Base-by-base conservation (phyloP, 1,284 basidiomycete species). In the Austroboletus sp. region DNA sequence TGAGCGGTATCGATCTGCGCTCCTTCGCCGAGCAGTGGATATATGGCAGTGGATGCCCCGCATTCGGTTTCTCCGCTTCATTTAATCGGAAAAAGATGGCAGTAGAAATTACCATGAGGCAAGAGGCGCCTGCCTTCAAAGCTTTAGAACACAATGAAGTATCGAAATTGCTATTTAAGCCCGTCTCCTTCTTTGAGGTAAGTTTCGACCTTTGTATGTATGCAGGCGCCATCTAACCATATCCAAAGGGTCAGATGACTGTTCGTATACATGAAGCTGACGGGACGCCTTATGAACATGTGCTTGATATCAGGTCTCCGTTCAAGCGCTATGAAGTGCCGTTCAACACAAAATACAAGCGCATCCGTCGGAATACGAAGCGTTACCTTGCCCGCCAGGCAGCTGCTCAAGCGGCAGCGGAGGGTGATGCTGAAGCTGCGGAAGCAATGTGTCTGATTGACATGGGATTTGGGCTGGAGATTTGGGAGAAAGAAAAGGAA, bases 291-390 rank as follows among this genome's bases (percentile, higher is more conserved):
- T 98, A 98, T 62, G 96, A 99, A 66, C 96, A 99, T 62, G 90
- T 98, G 16, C 75, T 99, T 33, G 93, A 97, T 62, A 89, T 98
- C 49, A 84, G 89, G 33, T 80, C 79, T 16, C 69, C 81, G 1
- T 88, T 87, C 68, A 97, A 96, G 65, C 83, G 88, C 11, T 97
- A 91, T 63, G 92, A 96, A 60, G 92, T 98, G 0, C 94, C 96
- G 1, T 98, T 98, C 76, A 98, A 98, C 66, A 98, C 95, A n/a
- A 98, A 98, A 67, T 98, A 98, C 70, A 98, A 98, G 68, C 90
- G 96, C 52, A 89, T 97, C 13, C 78, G 94, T 42, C 77, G 95
- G 29, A 92, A 94, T 57, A 96, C 91, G 16, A 95, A 95, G 65
- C 86, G 92, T 15, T 96, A 96, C 57, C 79, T 96, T 39, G 93